phyloP scores from a whole-genome alignment of 179 eudicot genomes.

The Beta lomatogona region DNA sequence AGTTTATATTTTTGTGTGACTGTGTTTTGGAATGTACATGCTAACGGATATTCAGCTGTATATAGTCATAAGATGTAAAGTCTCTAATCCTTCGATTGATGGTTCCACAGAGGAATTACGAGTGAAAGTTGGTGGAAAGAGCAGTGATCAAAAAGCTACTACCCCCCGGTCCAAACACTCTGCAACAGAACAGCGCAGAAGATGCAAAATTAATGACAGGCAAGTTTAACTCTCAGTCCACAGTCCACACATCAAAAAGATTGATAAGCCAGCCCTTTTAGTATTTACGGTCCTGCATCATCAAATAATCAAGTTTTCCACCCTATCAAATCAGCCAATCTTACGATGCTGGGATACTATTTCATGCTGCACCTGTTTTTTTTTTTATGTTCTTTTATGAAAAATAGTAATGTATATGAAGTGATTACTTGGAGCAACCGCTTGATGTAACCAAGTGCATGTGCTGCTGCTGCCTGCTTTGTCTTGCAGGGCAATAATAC shows the following conservation, averaged over 20 bases:
- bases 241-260: neutral
- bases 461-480: neutral
- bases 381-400: neutral
- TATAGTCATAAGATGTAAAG: neutral
- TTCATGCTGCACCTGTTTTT: neutral
- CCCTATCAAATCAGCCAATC: too few relatives aligned
- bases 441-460: neutral
- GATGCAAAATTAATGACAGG: conserved; percentile 99
- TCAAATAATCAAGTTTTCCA: neutral
- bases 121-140: conserved; percentile 63
- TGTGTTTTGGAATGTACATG: neutral
- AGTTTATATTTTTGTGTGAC: neutral
- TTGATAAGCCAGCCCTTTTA: neutral
- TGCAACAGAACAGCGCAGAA: conserved; percentile 96
- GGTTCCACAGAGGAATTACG: conserved; percentile 59
- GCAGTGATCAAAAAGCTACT: conserved; percentile 80
- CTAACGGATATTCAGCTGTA: neutral
- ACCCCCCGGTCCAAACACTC: conserved; percentile 97
- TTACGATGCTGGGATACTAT: too few relatives aligned
- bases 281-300: neutral
- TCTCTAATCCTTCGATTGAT: neutral
- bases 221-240: conserved; percentile 39
- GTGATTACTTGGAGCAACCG: neutral
- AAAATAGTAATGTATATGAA: neutral
- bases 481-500: too few relatives aligned